These are phyloP conservation scores for Peronospora destructor DNA, from an alignment of 352 stramenopile species.

Conservation along the genomic window DNA sequence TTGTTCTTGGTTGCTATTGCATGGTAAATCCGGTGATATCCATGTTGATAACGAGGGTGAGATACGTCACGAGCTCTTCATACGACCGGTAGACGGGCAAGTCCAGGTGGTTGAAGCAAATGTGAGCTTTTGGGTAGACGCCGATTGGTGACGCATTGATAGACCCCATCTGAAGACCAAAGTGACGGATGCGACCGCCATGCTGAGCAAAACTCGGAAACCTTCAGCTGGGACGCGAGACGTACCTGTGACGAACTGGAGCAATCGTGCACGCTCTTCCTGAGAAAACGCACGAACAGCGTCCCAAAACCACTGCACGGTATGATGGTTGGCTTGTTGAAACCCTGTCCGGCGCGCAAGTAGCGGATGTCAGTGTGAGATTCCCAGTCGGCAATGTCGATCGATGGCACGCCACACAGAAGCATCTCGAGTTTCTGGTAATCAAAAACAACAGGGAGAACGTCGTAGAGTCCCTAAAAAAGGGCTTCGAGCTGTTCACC, in stretches of 20 bases:
- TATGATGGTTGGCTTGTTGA: slow-evolving; percentile 35
- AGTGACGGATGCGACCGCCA: slow-evolving; percentile 87
- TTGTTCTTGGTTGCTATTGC: slow-evolving; percentile 59
- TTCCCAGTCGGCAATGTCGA: slow-evolving; percentile 89
- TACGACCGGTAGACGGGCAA: slow-evolving; percentile 68
- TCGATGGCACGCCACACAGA: slow-evolving; percentile 85
- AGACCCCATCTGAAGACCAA: slow-evolving; percentile 93
- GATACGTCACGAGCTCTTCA: slow-evolving; percentile 89
- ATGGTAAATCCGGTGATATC: slow-evolving; percentile 95
- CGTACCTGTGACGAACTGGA: slow-evolving; percentile 90
- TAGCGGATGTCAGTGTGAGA: slow-evolving; percentile 79
- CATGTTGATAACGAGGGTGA: slow-evolving; percentile 97
- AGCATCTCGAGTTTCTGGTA: slow-evolving; percentile 95
- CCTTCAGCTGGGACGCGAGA: slow-evolving; percentile 91
- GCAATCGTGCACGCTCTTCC: slow-evolving; percentile 75
- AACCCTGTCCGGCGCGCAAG: slow-evolving; percentile 54
- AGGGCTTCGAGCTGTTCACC: slow-evolving; percentile 87
- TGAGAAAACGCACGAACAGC: slow-evolving; percentile 69
- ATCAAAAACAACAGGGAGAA: slow-evolving; percentile 89
- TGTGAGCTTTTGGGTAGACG: slow-evolving; percentile 81
- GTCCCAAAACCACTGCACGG: slow-evolving; percentile 89
- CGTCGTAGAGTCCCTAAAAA: slow-evolving; percentile 86
- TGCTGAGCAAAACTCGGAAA: slow-evolving; percentile 86
- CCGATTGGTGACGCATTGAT: slow-evolving; percentile 61
- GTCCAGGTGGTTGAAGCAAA: slow-evolving; percentile 86